Base-by-base conservation (phyloP, 2,329 filamentous ascomycete genomes). In the Fusarium subglutinans region DNA sequence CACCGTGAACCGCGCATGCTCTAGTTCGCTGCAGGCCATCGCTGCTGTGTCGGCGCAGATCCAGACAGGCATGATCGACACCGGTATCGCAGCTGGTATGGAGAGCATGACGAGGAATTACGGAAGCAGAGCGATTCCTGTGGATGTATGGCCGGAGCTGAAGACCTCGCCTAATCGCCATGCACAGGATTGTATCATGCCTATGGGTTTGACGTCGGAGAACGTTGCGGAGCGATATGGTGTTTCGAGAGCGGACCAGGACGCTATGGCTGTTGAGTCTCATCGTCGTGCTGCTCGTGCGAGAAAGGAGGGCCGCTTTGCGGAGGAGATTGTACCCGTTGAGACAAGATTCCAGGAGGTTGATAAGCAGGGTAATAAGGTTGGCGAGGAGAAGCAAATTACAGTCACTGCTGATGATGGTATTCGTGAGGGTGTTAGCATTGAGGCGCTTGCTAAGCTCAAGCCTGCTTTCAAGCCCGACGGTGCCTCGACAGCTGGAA, bases 101-200 rank as follows among this genome's bases (percentile, higher is more conserved):
- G 95, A 98, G 88, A 96, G 93, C 84, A 98, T 98, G 95, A 97
- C 94, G 73, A 86, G 92, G 74, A 98, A 98, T 84, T 98, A 98
- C 83, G 95, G 92, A 58, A 90, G 87, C 33, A 87, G 91, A 65
- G 95, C 95, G n/a, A 96, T 98, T 48, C 95, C 95, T 0, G 91
- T 91, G 1, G 90, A 94, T 72, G 83, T 94, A 17, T 98, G 94
- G 94, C 91, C 92, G 0, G 91, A 89, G 58, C 84, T 98, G 69
- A 89, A 86, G 77, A 88, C 92, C 3, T 91, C 88, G 8, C 83
- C 84, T 3, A 87, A 89, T 15, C 87, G 92, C 78, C 91, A 97
- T 72, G 93, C 93, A 8, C 85, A 89, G 47, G 95, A 98, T 81
- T 98, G 95, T 81, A 90, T 98, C 80, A 97, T 98, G 95, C 90